phyloP scores from a whole-genome alignment of 2,329 filamentous ascomycete species.

The Immersiporthe knoxdaviesiana region DNA sequence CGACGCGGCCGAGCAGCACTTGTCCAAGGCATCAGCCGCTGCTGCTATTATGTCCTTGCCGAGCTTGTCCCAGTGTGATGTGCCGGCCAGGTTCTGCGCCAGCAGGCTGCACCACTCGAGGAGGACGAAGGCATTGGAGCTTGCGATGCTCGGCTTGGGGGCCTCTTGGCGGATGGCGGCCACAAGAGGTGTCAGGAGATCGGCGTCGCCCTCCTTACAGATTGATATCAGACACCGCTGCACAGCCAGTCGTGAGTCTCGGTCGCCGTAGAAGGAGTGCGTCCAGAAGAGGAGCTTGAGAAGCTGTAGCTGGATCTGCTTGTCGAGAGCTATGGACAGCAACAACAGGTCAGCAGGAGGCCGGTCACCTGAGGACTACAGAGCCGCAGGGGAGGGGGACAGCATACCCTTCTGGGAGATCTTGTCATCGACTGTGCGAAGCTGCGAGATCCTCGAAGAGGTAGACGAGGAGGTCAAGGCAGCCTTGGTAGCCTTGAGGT shows the following conservation, averaged over 20 bases:
- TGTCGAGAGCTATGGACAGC: slow-evolving; percentile 48
- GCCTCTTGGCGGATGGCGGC: slow-evolving; percentile 71
- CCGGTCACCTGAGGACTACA: slow-evolving; percentile 1
- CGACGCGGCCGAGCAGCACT: slow-evolving; percentile 68
- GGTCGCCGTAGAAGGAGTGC: slow-evolving; percentile 84
- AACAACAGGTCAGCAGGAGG: slow-evolving; percentile 22
- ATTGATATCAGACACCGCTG: slow-evolving; percentile 77
- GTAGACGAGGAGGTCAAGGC: slow-evolving; percentile 67
- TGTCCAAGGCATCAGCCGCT: slow-evolving; percentile 75
- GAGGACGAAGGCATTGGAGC: slow-evolving; percentile 82
- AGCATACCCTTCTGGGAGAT: slow-evolving; percentile 57
- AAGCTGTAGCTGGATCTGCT: slow-evolving; percentile 55
- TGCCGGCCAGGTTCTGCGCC: slow-evolving; percentile 69
- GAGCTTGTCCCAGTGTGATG: slow-evolving; percentile 65
- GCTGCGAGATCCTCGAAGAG: slow-evolving; percentile 54
- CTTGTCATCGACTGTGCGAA: slow-evolving; percentile 61
- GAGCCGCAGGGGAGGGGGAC: slow-evolving; percentile 10
- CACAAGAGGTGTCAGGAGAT: slow-evolving; percentile 67
- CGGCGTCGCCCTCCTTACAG: slow-evolving; percentile 56
- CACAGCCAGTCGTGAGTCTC: slow-evolving; percentile 79
- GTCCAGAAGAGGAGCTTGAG: slow-evolving; percentile 82
- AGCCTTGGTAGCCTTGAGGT: slow-evolving; percentile 53
- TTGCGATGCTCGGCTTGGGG: slow-evolving; percentile 75
- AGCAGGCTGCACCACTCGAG: slow-evolving; percentile 87
- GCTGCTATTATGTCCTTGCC: slow-evolving; percentile 68